Evolutionary conservation across 1,284 basidiomycete species (phyloP), one percentile per base, ranked within the genome.

Genomic region (Retiboletus flavoniger): DNA sequence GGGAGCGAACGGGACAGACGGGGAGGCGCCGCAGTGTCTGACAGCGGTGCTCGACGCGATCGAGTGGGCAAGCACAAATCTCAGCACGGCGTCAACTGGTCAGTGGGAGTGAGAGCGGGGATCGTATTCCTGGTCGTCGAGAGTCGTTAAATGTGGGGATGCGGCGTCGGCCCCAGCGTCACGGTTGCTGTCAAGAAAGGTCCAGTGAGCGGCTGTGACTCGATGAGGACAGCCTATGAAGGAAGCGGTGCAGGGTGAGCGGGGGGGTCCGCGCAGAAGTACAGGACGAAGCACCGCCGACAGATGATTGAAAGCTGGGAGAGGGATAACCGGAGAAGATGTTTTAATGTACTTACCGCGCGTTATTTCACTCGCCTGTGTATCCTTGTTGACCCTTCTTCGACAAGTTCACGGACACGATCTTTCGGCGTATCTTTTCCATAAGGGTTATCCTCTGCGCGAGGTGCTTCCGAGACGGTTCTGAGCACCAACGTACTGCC

Each of bases 391-490:
- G 66, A 70, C 42, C 55, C 51, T 50, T 57, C 61, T 55, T 55
- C 46, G 48, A 51, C 54, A 11, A 46, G 63, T 55, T 53, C 55
- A 54, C 58, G 52, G 50, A 51, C 50, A 65, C 57, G 66, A 65
- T 64, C 63, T 55, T 11, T 63, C 70, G 67, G 67, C 56, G 66
- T 68, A 60, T 52, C 55, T 47, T 60, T 70, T 51, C 67, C 64
- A 70, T 59, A 72, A 59, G 45, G 36, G 67, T 46, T 38, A n/a
- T 50, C 50, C 70, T 69, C 67, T 69, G 61, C 41, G 59, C 36
- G 42, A 57, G 48, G 58, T 68, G 67, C 65, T 53, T 48, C 50
- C 49, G 45, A 53, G 51, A 53, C 49, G 55, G 26, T 47, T 47
- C 47, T 45, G 39, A 51, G 31, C 17, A 29, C 6, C 31, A 50